Evolutionary conservation across 305 asterid species (phyloP).

Genomic region (Fraxinus nigra): DNA sequence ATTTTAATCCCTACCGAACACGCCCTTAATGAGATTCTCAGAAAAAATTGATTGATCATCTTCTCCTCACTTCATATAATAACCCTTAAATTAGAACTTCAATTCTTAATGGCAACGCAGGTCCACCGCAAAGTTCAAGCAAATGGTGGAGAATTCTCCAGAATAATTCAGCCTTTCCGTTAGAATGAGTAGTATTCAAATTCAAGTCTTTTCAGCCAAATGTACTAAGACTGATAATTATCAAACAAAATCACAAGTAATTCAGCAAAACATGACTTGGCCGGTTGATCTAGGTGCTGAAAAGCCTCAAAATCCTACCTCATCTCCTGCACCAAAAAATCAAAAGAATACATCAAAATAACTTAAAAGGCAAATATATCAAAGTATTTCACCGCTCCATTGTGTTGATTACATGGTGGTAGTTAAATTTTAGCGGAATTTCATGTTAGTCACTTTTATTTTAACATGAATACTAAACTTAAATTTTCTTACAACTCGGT

Average conservation of each 20-base stretch:
- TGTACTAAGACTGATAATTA: not conserved
- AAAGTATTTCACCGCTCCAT: not conserved
- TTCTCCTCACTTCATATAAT: not conserved
- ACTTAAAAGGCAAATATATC: not conserved
- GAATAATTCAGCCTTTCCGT: not conserved
- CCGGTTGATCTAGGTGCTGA: slow-evolving; percentile 16
- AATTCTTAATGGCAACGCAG: slow-evolving; percentile 1
- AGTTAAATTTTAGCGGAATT: not conserved
- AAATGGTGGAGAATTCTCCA: not conserved
- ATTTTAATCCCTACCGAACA: too few relatives aligned
- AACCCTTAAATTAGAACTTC: not conserved
- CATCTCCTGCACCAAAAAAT: slow-evolving; percentile 70
- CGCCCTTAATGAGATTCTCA: not conserved
- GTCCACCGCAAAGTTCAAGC: not conserved
- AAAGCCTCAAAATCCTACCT: slow-evolving; percentile 49
- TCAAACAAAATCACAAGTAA: not conserved
- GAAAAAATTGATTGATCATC: not conserved
- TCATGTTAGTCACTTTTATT: not conserved
- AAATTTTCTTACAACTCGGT: not conserved
- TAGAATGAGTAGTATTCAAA: not conserved
- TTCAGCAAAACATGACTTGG: slow-evolving; percentile 4
- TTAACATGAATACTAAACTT: not conserved
- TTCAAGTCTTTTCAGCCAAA: slow-evolving; percentile 2
- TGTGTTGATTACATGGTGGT: not conserved
- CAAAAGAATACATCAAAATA: not conserved